Conservation (phyloP, 2,329 filamentous ascomycete genomes). For the Helotiales sp. region DNA sequence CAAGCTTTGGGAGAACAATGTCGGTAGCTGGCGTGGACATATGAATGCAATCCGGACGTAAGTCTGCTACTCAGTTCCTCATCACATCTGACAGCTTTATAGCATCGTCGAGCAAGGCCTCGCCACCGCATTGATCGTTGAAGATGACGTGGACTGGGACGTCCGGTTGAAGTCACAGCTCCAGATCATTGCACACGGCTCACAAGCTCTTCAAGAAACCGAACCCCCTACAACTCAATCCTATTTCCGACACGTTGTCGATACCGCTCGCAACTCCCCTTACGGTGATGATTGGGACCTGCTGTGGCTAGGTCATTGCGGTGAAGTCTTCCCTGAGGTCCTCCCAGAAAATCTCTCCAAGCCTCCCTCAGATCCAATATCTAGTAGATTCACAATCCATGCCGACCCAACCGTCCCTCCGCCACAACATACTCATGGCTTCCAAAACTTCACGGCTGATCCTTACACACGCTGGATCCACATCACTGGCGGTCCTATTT, state of each 20-base stretch:
- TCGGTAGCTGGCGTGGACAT: conserved; percentile 44
- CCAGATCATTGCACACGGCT: conserved; percentile 30
- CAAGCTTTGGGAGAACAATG: conserved; percentile 32
- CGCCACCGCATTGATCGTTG: conserved; percentile 42
- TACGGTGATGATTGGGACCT: conserved; percentile 40
- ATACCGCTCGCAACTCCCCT: conserved; percentile 18
- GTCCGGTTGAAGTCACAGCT: conserved; percentile 38
- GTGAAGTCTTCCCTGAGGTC: conserved; percentile 21
- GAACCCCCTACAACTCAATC: too few species aligned
- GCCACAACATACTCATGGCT: conserved; percentile 6
- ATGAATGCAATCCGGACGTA: conserved; percentile 39
- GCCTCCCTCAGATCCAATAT: conserved; percentile 2
- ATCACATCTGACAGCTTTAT: not conserved
- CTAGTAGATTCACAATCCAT: conserved; percentile 25
- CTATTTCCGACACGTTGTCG: not conserved
- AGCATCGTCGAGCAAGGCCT: conserved; percentile 36
- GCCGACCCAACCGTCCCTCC: conserved; percentile 31
- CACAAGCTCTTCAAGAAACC: conserved; percentile 1
- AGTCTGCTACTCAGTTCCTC: not conserved
- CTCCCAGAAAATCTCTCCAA: conserved; percentile 4
- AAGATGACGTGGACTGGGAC: conserved; percentile 48
- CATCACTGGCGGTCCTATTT: conserved; percentile 31
- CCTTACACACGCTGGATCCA: conserved; percentile 33
- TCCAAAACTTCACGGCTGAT: conserved; percentile 12
- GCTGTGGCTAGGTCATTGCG: conserved; percentile 40